phyloP scores from a whole-genome alignment of 2,329 filamentous ascomycete genomes.

The Madurella fahalii region DNA sequence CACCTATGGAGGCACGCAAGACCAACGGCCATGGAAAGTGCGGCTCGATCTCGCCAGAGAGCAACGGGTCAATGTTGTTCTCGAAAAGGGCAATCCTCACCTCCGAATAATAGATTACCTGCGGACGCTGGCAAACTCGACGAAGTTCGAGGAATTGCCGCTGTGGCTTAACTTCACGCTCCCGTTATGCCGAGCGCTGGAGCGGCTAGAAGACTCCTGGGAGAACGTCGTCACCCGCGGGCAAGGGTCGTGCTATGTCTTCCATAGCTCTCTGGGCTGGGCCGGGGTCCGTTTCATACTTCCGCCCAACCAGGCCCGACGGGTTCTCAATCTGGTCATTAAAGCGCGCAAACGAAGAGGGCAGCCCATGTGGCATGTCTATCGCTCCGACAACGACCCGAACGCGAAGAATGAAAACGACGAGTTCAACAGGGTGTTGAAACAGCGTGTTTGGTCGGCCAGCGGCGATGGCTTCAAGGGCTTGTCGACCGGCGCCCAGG shows the following conservation, averaged over 20 bases:
- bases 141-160: conserved; percentile 50
- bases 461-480: conserved; percentile 46
- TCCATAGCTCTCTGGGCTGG: conserved; percentile 54
- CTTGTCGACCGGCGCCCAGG: conserved; percentile 45
- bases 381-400: conserved; percentile 20
- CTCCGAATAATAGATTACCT: conserved; percentile 58
- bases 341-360: conserved; percentile 46
- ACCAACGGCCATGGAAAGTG: conserved; percentile 45
- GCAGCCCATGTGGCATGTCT: conserved; percentile 30
- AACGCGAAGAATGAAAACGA: conserved; percentile 29
- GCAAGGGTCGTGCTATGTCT: conserved; percentile 47
- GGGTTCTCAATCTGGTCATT: conserved; percentile 49
- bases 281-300: conserved; percentile 53
- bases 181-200: conserved; percentile 59
- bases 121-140: conserved; percentile 53
- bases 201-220: conserved; percentile 57
- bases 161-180: conserved; percentile 57
- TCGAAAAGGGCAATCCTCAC: conserved; percentile 65
- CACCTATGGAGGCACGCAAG: conserved; percentile 50
- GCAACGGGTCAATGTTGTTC: conserved; percentile 51
- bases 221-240: conserved; percentile 37
- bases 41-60: conserved; percentile 53
- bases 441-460: conserved; percentile 41
- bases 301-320: conserved; percentile 28
- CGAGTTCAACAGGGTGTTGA: conserved; percentile 39